phyloP scores from a whole-genome alignment of 345 rosid genomes.

The Eucalyptus sideroxylon region DNA sequence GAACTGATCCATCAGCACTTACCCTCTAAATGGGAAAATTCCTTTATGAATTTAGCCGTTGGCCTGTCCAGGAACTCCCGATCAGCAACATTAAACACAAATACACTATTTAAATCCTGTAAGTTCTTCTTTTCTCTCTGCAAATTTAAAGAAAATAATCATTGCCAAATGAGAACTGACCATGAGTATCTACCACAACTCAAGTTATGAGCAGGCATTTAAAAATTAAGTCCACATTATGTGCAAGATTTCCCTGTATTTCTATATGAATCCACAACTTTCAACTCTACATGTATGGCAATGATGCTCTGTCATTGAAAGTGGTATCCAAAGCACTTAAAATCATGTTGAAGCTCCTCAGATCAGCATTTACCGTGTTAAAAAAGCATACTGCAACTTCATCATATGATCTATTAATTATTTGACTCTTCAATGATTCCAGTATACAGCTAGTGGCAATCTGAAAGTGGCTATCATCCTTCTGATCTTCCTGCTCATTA shows the following conservation, averaged over 20 bases:
- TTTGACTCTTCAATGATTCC: slow-evolving; percentile 70
- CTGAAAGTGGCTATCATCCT: slow-evolving; percentile 65
- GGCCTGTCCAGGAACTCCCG: slow-evolving; percentile 76
- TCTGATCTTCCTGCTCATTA: slow-evolving; percentile 34
- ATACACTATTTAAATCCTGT: slow-evolving; percentile 73
- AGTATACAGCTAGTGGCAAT: slow-evolving; percentile 57
- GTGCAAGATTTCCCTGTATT: neutral
- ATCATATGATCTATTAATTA: slow-evolving; percentile 64
- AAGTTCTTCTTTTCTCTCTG: slow-evolving; percentile 90
- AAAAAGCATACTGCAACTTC: slow-evolving; percentile 90
- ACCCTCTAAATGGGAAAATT: slow-evolving; percentile 68
- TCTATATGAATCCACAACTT: neutral
- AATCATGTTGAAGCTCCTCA: neutral
- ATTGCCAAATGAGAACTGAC: neutral
- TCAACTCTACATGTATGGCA: neutral
- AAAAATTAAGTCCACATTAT: neutral
- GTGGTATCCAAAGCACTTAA: neutral
- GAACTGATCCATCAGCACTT: neutral
- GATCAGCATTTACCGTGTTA: slow-evolving; percentile 55
- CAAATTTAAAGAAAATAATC: neutral
- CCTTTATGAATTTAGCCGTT: slow-evolving; percentile 80
- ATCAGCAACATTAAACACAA: slow-evolving; percentile 67
- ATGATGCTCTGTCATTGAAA: neutral
- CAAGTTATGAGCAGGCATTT: neutral
- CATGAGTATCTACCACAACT: neutral